These are phyloP conservation scores for Amanita polypyramis DNA, from an alignment of 768 basidiomycete species.

Conservation along the genomic window DNA sequence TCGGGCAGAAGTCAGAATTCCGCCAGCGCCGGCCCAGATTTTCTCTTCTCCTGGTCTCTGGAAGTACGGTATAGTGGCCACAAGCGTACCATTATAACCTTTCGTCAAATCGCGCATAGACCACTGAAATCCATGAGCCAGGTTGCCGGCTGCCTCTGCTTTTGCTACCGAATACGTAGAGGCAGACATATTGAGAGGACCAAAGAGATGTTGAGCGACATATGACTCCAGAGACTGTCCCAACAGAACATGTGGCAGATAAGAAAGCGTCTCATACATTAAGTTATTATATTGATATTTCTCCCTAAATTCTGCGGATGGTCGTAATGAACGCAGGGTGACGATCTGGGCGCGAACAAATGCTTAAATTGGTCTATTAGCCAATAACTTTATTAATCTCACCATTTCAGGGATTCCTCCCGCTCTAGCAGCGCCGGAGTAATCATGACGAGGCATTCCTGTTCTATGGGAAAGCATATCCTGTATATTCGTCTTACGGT, in stretches of 20 bases:
- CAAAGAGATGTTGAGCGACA: constrained; percentile 27
- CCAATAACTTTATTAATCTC: too few relatives aligned
- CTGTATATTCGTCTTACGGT: constrained; percentile 23
- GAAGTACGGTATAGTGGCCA: constrained; percentile 31
- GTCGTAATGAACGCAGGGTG: too few relatives aligned
- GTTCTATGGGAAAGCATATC: too few relatives aligned
- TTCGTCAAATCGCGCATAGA: constrained; percentile 21
- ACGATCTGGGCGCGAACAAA: too few relatives aligned
- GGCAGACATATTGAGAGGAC: constrained; percentile 28
- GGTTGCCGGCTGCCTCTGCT: too few relatives aligned
- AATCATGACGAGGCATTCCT: constrained; percentile 35
- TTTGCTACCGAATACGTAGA: constrained; percentile 32
- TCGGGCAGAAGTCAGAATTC: constrained; percentile 26
- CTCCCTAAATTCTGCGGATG: too few relatives aligned
- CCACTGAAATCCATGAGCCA: constrained; percentile 28
- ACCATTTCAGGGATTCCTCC: constrained; percentile 28
- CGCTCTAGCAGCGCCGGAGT: constrained; percentile 17
- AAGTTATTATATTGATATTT: too few relatives aligned
- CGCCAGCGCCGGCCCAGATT: constrained; percentile 32
- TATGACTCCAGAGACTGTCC: constrained; percentile 28
- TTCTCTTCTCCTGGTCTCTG: constrained; percentile 27
- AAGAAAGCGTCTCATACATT: constrained; percentile 32
- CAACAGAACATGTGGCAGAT: constrained; percentile 26
- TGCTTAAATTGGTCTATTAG: too few relatives aligned
- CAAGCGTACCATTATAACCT: constrained; percentile 22